Evolutionary conservation across 306 rosid genomes (phyloP), one percentile per base, ranked within the genome.

Genomic region (Prunus salicina): DNA sequence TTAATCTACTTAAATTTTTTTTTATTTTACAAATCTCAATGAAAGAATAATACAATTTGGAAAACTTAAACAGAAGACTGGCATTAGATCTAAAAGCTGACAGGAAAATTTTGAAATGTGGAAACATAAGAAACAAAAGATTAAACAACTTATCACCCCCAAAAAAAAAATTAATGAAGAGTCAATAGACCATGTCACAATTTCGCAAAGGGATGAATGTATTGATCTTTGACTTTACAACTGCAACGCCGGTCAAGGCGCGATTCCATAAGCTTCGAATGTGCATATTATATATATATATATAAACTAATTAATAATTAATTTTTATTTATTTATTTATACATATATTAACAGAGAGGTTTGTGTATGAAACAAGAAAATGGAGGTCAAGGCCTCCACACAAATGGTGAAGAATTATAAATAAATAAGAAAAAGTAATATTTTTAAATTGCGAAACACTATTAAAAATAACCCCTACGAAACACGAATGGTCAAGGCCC

Each of bases 221-320:
- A 41, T 49, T 49, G 20, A 67, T 43, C 2, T 8, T 72, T 72
- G 43, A 72, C 51, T 79, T 71, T 12, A 12, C 14, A 49, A 53
- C 45, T 49, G 64, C 53, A 12, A 20, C 22, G 66, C 73, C 66
- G 72, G 73, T 78, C 75, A 68, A 46, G 55, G 60, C 70, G 32
- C 66, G 75, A 69, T 61, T 58, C 56, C 69, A 67, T 62, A 71
- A 64, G 67, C 52, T 38, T 47, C 43, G 34, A 62, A 50, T 57
- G 64, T 28, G 69, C 58, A 38, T 38, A n/a, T n/a, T n/a, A 2
- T 47, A 57, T 47, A n/a, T 27, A 32, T 32, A 32, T 32, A 32
- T 32, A 11, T 55, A 57, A 27, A 45, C 43, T 25, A 60, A 24
- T 71, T 30, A 60, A 57, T 11, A 53, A 53, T 53, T 53, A 0